Evolutionary conservation across 2,329 filamentous ascomycete species (phyloP), one percentile per base, ranked within the genome.

Genomic region (Chrysoporthe austroafricana): DNA sequence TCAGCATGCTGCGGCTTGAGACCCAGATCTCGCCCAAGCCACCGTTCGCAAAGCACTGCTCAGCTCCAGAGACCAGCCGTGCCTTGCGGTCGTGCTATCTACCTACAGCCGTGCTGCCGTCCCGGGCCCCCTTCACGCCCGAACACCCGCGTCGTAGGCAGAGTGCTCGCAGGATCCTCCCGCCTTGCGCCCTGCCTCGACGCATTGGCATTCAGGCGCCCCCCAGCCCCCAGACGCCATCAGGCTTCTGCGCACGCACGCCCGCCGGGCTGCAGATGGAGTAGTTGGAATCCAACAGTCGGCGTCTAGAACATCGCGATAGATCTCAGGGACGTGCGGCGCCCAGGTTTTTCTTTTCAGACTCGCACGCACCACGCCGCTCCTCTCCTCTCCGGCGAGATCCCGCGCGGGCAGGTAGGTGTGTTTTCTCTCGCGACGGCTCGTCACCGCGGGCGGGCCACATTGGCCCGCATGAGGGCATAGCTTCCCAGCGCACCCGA

Each of bases 221-320:
- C 52, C 39, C 61, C 64, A 67, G 67, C 67, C 50, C 67, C 63
- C 67, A 67, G 60, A 66, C 48, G 56, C 54, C 64, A 57, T 48
- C 65, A 56, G 54, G 63, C 54, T 46, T 66, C 34, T 9, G 26
- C 48, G 42, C 42, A 48, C 46, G 58, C 56, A 48, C 56, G 42
- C 52, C 63, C 54, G 63, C 57, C 66, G 56, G 50, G 60, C 63
- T 32, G 57, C 62, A 46, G 48, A 52, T 54, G 61, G 61, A 34
- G 44, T 61, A 26, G 26, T 26, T 26, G 26, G 67, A 62, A 58
- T 64, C 64, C 57, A 64, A 54, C 34, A 42, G 60, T 26, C 56
- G 46, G 60, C 54, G 60, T 18, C 61, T 59, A 58, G 58, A 66
- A 59, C 21, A 36, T 57, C 59, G 58, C 63, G 48, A 56, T 39